A percentile compares a stretch with the other conserved stretches of the same genome.
These are phyloP conservation scores for Magnolia sinica DNA, from an alignment of 164 flowering plant genomes.

Conservation along the genomic window DNA sequence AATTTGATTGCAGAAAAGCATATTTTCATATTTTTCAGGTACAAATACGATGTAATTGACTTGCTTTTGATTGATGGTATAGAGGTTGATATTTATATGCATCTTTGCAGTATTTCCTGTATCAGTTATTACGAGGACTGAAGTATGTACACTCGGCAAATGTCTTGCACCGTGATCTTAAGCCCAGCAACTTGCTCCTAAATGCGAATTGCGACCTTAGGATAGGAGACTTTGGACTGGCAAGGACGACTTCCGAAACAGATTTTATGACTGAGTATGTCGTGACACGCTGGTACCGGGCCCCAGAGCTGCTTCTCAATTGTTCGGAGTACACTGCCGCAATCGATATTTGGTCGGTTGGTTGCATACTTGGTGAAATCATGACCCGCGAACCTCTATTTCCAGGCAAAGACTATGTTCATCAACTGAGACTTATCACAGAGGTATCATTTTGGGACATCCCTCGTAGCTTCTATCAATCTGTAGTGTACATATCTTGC, in stretches of 20 bases:
- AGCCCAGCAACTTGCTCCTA: slow-evolving; percentile 89
- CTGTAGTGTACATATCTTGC: neutral
- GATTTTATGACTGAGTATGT: slow-evolving; percentile 99
- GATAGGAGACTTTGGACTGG: slow-evolving; percentile 95
- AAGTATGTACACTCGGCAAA: slow-evolving; percentile 88
- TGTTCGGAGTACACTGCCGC: slow-evolving; percentile 97
- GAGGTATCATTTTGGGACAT: slow-evolving; percentile 45
- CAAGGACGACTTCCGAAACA: slow-evolving; percentile 95
- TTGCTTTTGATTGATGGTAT: neutral
- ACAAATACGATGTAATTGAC: neutral
- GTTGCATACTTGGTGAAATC: slow-evolving; percentile 89
- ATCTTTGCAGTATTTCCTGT: slow-evolving; percentile 79
- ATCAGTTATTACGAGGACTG: slow-evolving; percentile 84
- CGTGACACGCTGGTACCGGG: slow-evolving; percentile 96
- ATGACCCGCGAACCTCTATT: slow-evolving; percentile 77
- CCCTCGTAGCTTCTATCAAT: neutral
- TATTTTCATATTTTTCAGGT: neutral
- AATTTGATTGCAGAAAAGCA: neutral
- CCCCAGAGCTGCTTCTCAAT: slow-evolving; percentile 92
- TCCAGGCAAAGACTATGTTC: slow-evolving; percentile 89
- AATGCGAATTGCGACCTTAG: slow-evolving; percentile 95
- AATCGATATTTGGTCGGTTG: slow-evolving; percentile 96
- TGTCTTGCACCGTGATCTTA: slow-evolving; percentile 93
- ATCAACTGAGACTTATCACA: slow-evolving; percentile 82
- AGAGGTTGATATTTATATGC: slow-evolving; percentile 9